These are phyloP conservation scores for Cystobasidium ongulense DNA, from an alignment of 768 basidiomycete genomes.

Conservation along the genomic window DNA sequence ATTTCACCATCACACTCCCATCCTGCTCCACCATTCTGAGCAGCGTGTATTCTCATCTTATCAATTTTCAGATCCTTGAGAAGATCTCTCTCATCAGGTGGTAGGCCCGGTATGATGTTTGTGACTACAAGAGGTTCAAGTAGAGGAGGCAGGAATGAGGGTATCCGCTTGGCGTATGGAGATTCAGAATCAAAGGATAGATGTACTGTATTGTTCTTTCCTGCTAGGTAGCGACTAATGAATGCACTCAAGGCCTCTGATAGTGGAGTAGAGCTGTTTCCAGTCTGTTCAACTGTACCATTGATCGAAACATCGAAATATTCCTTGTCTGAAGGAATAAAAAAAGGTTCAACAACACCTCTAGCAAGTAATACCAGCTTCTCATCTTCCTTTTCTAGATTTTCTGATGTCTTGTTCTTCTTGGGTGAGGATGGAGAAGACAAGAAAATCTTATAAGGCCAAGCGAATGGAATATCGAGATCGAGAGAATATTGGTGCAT, in stretches of 20 bases:
- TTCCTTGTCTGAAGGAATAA: conserved; percentile 6
- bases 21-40: conserved; percentile 4
- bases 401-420: not conserved
- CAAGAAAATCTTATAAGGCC: conserved; percentile 23
- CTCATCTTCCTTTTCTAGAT: not conserved
- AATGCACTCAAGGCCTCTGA: not conserved
- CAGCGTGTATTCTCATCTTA: conserved; percentile 15
- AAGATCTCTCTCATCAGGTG: conserved; percentile 13
- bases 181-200: conserved; percentile 1
- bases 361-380: not conserved
- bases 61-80: conserved; percentile 21
- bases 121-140: not conserved
- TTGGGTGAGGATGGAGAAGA: not conserved
- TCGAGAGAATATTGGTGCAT: conserved; percentile 1
- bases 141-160: conserved; percentile 18
- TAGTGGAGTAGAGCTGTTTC: conserved; percentile 12
- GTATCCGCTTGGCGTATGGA: conserved; percentile 15
- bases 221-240: conserved; percentile 19
- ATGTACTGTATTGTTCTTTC: conserved; percentile 4
- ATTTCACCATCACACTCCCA: conserved; percentile 20
- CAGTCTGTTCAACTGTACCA: conserved; percentile 4
- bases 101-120: conserved; percentile 13
- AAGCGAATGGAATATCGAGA: conserved; percentile 25
- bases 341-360: conserved; percentile 26
- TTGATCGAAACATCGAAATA: conserved; percentile 27